These are phyloP conservation scores for Phytophthora macrochlamydospora DNA, from an alignment of 352 stramenopile species.

Conservation along the genomic window DNA sequence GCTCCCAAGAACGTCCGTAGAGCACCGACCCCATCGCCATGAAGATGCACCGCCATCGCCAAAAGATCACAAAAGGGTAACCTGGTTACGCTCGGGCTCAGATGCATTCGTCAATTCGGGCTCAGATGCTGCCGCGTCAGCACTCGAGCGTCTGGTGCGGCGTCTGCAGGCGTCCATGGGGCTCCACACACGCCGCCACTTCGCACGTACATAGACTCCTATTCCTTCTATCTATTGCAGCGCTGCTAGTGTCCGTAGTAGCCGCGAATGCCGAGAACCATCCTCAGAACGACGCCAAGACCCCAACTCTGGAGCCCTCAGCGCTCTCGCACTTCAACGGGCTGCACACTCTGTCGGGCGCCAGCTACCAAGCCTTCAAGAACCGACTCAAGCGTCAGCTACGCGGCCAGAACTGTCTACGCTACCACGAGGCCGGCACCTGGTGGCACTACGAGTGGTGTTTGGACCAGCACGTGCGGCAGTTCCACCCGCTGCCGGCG, in stretches of 20 bases:
- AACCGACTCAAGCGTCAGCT: constrained; percentile 73
- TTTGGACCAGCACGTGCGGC: constrained; percentile 64
- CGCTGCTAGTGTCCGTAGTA: constrained; percentile 10
- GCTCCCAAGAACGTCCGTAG: constrained; percentile 39
- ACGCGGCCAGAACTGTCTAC: constrained; percentile 52
- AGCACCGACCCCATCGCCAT: constrained; percentile 22
- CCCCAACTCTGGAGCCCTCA: not conserved
- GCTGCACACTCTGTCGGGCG: constrained; percentile 63
- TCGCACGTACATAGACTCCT: constrained; percentile 9
- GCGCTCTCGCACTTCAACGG: constrained; percentile 53
- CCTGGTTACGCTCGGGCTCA: constrained; percentile 14
- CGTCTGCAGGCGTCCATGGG: constrained; percentile 5
- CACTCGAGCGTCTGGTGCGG: not conserved
- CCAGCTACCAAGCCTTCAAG: constrained; percentile 66
- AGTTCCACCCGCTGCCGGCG: constrained; percentile 55
- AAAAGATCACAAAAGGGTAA: constrained; percentile 2
- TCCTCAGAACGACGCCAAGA: constrained; percentile 3
- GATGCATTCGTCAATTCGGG: constrained; percentile 12
- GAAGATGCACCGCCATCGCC: constrained; percentile 24
- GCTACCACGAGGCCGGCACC: constrained; percentile 56
- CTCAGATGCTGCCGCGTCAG: constrained; percentile 38
- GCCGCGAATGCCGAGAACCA: constrained; percentile 17
- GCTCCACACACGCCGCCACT: not conserved
- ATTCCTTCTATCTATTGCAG: constrained; percentile 25
- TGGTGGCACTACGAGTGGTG: constrained; percentile 92